Percentiles rank a stretch among this genome's conserved stretches.
Conservation (phyloP, 2,329 filamentous ascomycete species). For the Dryadomyces sulphureus region DNA sequence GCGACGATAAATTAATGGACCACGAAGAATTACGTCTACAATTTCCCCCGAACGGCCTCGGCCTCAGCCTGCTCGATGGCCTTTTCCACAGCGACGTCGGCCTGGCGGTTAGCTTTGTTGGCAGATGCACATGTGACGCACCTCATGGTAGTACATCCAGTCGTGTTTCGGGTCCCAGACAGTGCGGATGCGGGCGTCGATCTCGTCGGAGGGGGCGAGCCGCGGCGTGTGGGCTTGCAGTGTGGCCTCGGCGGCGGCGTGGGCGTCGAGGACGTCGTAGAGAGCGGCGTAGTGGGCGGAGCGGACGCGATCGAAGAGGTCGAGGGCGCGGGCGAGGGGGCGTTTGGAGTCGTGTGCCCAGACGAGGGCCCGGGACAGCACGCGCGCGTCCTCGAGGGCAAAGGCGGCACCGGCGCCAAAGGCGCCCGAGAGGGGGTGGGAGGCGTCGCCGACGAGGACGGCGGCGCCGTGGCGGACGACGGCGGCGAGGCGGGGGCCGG, state of each 20-base stretch:
- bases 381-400: conserved; percentile 4
- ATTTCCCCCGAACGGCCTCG: too few species aligned
- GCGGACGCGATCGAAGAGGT: conserved; percentile 2
- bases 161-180: conserved; percentile 1
- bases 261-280: conserved; percentile 1
- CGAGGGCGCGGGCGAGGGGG: background rate
- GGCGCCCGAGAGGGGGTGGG: conserved; percentile 24
- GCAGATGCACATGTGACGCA: too few species aligned
- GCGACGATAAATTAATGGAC: too few species aligned
- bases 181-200: background rate
- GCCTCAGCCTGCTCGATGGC: too few species aligned
- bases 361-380: background rate
- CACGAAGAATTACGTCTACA: too few species aligned
- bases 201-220: conserved; percentile 1
- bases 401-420: conserved; percentile 6
- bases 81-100: too few species aligned
- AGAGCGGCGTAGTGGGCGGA: conserved; percentile 4
- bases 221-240: background rate
- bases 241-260: conserved; percentile 11
- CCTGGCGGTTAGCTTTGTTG: too few species aligned
- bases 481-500: conserved; percentile 2
- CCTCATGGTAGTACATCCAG: conserved; percentile 7
- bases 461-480: conserved; percentile 17
- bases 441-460: conserved; percentile 38
- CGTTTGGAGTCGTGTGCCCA: background rate